Base-by-base conservation (phyloP, 352 stramenopile species). In the Phytophthora tentaculata region DNA sequence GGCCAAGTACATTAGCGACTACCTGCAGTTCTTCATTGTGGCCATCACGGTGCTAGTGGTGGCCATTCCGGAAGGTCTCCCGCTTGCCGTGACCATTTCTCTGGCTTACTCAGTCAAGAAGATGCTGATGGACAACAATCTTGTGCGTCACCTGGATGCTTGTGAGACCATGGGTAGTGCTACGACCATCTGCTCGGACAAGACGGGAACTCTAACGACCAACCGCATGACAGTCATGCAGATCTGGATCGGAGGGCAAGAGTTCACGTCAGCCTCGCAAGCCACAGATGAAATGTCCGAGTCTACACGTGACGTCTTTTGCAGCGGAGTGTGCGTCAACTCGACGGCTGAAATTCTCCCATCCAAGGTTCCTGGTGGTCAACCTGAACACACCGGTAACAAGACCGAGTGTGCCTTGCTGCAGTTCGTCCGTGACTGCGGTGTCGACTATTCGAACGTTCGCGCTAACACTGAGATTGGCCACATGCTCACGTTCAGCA, bases 101-200 rank as follows among this genome's bases (percentile, higher is more conserved):
- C 80, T 99, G 2, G 97, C 97, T 2, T 99, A 98, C 73, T 99
- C 95, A 16, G 91, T 95, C 20, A 93, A 90, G 78, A 90, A 91
- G 41, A 99, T 99, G 90, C 77, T 95, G 35, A 62, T 61, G 14
- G 89, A 97, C 64, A 97, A 97, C 73, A 96, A 95, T 64, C 81
- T 97, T 12, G 91, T 97, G 49, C 88, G 86, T 19, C 86, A 97
- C 71, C 63, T 98, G 48, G 84, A 95, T 39, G 87, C 87, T 0
- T 96, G 88, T 66, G 92, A 97, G 74, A 98, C 96, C 41, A 96
- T 99, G 81, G 96, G 97, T 65, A 97, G 85, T 65, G 94, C 96
- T 0, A 98, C 96, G 13, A 95, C 94, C 13, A 98, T 99, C 69
- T 99, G 96, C 81, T 98, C 92, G 39, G 97, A 99, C 84, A 99